Base-by-base conservation (phyloP, 2,329 filamentous ascomycete species). In the Grosmannia serpens region DNA sequence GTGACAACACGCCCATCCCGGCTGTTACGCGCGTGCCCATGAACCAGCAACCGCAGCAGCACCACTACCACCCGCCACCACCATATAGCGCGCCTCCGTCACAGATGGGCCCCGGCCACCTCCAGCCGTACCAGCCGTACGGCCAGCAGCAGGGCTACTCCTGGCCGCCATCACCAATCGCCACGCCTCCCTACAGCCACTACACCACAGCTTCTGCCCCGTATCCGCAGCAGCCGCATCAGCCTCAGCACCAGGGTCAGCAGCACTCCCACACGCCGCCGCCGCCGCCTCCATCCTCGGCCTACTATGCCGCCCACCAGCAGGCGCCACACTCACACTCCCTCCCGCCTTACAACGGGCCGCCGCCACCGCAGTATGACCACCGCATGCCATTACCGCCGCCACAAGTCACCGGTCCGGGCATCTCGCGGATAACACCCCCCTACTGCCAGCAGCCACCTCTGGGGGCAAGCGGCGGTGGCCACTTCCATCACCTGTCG, bases 1-100 rank as follows among this genome's bases (percentile, higher is more conserved):
- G 90, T 68, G 62, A 64, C 56, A 92, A 96, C 67, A 80, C 86
- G 62, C 87, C 86, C 60, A 85, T 90, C 17, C 89, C 91, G 15
- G 86, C 89, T 3, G 82, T 95, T 46, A 92, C 90, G 15, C 83
- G 90, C 64, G 82, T 87, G 0, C 90, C 84, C 3, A 84, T 87
- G 76, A 80, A 69, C 66, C 75, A 71, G 67, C 78, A 74, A 62
- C 41, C 13, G 4, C 71, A 65, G 56, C 75, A 73, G 68, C 71
- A 62, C 70, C 70, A 63, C 35, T 62, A 62, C 49, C 64, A 63
- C 20, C 59, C 61, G 22, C 61, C 60, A 4, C 61, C 62, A 9
- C 62, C 62, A 1, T 60, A 44, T 6, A 44, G 20, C 55, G 8
- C 29, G 54, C 26, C 29, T 53, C 24, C 59, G 58, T 9, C 56